A percentile compares a stretch with the other conserved stretches of the same genome.
Conservation (phyloP, 345 rosid species). For the Euphorbia peplus region DNA sequence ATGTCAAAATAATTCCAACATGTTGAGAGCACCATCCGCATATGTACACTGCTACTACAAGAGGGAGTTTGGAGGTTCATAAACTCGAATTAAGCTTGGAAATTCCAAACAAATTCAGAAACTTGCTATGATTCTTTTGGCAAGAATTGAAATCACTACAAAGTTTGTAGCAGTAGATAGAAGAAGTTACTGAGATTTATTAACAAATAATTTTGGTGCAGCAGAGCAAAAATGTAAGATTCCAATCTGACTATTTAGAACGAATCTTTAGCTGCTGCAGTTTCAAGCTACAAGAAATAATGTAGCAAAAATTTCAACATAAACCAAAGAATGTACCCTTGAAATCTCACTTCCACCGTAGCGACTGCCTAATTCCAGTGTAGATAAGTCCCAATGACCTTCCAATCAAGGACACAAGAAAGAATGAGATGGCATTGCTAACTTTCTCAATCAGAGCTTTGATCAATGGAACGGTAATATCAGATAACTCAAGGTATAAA, state of each 20-base stretch:
- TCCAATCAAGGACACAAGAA: conserved; percentile 81
- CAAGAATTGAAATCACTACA: neutral
- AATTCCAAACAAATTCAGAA: neutral
- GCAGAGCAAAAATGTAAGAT: conserved; percentile 8
- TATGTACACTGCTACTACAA: neutral
- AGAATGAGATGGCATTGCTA: conserved; percentile 77
- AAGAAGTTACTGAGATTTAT: conserved; percentile 8
- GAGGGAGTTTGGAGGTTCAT: neutral
- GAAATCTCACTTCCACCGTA: conserved; percentile 70
- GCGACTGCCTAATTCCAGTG: conserved; percentile 89
- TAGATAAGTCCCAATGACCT: conserved; percentile 84
- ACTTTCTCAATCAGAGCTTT: conserved; percentile 61
- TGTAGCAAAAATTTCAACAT: conserved; percentile 13
- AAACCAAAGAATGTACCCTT: conserved; percentile 14
- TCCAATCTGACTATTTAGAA: conserved; percentile 5
- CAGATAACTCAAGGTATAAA: conserved; percentile 76
- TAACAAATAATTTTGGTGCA: conserved; percentile 5
- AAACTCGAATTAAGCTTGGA: neutral
- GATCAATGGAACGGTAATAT: conserved; percentile 71
- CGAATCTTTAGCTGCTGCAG: conserved; percentile 12
- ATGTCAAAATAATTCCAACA: neutral
- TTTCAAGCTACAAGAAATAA: neutral
- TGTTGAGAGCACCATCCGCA: neutral
- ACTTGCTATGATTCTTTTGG: neutral
- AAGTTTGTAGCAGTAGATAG: conserved; percentile 6